Conservation (phyloP, 306 rosid species). For the Vicia sativa region DNA sequence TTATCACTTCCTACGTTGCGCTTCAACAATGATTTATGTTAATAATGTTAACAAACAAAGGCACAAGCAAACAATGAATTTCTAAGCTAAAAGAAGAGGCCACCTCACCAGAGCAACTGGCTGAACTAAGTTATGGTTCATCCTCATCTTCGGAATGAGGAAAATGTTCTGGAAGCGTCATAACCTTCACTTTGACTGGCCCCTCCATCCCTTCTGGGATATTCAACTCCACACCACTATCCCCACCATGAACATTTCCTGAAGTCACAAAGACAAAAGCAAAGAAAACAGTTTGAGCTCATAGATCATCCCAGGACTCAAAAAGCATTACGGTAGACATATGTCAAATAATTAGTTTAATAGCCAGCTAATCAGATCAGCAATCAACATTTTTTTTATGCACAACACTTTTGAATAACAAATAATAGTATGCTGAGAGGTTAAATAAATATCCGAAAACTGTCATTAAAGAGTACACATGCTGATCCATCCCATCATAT, state of each 20-base stretch:
- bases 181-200: slow-evolving; percentile 56
- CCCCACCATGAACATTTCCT: slow-evolving; percentile 30
- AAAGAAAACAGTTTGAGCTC: slow-evolving; percentile 4
- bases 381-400: background rate
- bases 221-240: slow-evolving; percentile 46
- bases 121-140: slow-evolving; percentile 39
- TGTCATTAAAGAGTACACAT: background rate
- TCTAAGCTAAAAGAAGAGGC: slow-evolving; percentile 40
- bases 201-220: slow-evolving; percentile 50
- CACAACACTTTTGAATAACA: no score
- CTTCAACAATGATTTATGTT: background rate
- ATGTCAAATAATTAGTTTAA: slow-evolving; percentile 19
- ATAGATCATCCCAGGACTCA: no score
- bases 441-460: slow-evolving; percentile 5
- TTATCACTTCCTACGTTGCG: slow-evolving; percentile 9
- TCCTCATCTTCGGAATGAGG: slow-evolving; percentile 55
- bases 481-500: background rate
- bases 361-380: background rate
- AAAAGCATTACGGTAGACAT: background rate
- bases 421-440: background rate
- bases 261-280: slow-evolving; percentile 31
- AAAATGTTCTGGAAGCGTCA: slow-evolving; percentile 40
- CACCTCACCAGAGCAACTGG: slow-evolving; percentile 56
- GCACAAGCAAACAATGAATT: slow-evolving; percentile 27
- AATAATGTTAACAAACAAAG: slow-evolving; percentile 5